phyloP scores from a whole-genome alignment of 306 rosid species.

The Hylodesmum podocarpum region DNA sequence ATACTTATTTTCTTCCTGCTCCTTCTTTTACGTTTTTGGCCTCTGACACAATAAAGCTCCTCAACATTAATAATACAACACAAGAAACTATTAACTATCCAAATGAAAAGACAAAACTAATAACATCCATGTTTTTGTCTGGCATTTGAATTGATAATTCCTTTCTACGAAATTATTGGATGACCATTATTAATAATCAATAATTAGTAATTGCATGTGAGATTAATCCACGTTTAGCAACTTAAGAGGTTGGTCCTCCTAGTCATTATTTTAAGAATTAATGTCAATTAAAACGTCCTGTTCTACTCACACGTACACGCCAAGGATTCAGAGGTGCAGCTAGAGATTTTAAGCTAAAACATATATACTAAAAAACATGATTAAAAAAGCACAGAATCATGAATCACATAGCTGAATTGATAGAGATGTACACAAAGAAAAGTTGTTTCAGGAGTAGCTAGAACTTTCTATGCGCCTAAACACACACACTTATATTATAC shows the following conservation, averaged over 20 bases:
- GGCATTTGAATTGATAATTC: neutral
- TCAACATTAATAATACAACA: neutral
- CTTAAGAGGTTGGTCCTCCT: neutral
- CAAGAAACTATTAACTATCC: neutral
- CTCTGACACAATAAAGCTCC: neutral
- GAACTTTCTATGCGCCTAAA: neutral
- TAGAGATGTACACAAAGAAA: neutral
- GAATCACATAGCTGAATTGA: neutral
- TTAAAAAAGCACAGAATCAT: neutral
- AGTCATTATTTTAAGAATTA: neutral
- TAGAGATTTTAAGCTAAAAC: neutral
- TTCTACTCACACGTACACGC: neutral
- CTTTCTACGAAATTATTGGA: slow-evolving; percentile 2
- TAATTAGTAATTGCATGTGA: neutral
- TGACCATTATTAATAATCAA: neutral
- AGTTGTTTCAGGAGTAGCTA: neutral
- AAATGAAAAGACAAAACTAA: neutral
- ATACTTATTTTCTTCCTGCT: neutral
- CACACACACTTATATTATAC: neutral
- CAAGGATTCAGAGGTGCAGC: neutral
- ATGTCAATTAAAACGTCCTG: neutral
- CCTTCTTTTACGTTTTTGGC: neutral
- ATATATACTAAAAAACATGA: neutral
- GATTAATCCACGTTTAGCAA: neutral
- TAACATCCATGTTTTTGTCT: neutral